Conservation (phyloP, 1,139 yeast species). For the Geotrichum histeridarum region DNA sequence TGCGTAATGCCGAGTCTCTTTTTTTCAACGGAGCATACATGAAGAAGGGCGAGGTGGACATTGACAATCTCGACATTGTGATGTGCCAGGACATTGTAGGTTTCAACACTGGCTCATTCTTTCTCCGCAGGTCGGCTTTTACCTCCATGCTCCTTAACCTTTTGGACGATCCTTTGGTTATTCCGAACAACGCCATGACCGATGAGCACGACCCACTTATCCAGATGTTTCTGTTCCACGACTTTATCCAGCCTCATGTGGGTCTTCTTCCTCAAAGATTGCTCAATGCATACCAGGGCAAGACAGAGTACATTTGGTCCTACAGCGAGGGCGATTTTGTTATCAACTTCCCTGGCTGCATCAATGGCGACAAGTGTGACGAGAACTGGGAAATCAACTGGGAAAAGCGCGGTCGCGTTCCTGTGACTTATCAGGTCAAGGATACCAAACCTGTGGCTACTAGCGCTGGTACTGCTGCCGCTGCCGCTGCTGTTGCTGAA, state of each 20-base stretch:
- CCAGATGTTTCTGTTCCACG: constrained; percentile 25
- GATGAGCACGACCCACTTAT: constrained; percentile 26
- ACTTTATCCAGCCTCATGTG: constrained; percentile 30
- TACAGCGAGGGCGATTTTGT: constrained; percentile 30
- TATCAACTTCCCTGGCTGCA: constrained; percentile 32
- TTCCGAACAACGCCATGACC: constrained; percentile 18
- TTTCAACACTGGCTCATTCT: constrained; percentile 39
- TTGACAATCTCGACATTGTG: constrained; percentile 27
- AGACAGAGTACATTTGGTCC: constrained; percentile 23
- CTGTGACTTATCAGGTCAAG: constrained; percentile 5
- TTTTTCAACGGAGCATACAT: constrained; percentile 24
- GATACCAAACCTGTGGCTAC: background rate
- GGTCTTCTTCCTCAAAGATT: constrained; percentile 37
- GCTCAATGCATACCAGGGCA: constrained; percentile 33
- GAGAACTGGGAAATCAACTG: constrained; percentile 15
- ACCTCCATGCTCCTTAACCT: constrained; percentile 26
- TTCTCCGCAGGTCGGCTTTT: constrained; percentile 32
- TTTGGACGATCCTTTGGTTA: constrained; percentile 28
- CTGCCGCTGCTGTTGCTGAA: background rate
- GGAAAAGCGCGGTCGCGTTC: constrained; percentile 13
- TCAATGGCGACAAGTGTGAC: constrained; percentile 15
- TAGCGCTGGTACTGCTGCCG: background rate
- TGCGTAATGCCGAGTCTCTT: constrained; percentile 20
- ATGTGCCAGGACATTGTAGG: constrained; percentile 34
- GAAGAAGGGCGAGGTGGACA: constrained; percentile 24